Base-by-base conservation (phyloP, 345 rosid species). In the Populus deltoides region DNA sequence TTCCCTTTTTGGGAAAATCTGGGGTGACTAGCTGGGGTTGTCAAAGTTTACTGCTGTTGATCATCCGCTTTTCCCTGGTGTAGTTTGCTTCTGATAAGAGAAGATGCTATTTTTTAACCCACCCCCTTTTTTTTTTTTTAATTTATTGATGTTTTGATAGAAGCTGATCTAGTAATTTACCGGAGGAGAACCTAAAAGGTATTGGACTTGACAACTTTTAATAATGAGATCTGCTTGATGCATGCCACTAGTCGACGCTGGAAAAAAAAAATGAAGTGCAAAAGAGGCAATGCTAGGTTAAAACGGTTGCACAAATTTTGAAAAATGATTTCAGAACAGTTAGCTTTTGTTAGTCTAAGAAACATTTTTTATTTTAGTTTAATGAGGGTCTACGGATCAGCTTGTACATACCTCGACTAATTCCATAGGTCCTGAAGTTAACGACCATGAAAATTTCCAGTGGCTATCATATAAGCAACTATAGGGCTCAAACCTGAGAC, bases 251-350 rank as follows among this genome's bases (percentile, higher is more conserved):
- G 36, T 33, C 36, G 36, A 33, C 4, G 36, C 36, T 33, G 36
- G 36, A 33, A 33, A 33, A 33, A 31, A 39, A 39, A 39, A 39
- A 39, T 39, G 0, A 39, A 39, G 43, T 39, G 43, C 43, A 53
- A 68, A 29, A 36, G 57, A 65, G 33, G 49, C 59, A 43, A 22
- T 39, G 15, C 12, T 29, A 41, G 73, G 71, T 43, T 47, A 20
- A 27, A 72, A 47, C 41, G 71, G 78, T 75, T 71, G 57, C 38
- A 65, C 66, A 69, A 61, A 68, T 61, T 61, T 36, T 61, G 62
- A 65, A 75, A 36, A 41, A 51, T 72, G 65, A 55, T 70, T 70
- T 25, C 61, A 13, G 7, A 55, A 66, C 68, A 27, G 24, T 68
- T 29, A 6, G 38, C 38, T 63, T 70, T 18, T 65, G 53, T 70